Evolutionary conservation across 2,329 filamentous ascomycete genomes (phyloP).

Genomic region (Fusarium keratoplasticum): DNA sequence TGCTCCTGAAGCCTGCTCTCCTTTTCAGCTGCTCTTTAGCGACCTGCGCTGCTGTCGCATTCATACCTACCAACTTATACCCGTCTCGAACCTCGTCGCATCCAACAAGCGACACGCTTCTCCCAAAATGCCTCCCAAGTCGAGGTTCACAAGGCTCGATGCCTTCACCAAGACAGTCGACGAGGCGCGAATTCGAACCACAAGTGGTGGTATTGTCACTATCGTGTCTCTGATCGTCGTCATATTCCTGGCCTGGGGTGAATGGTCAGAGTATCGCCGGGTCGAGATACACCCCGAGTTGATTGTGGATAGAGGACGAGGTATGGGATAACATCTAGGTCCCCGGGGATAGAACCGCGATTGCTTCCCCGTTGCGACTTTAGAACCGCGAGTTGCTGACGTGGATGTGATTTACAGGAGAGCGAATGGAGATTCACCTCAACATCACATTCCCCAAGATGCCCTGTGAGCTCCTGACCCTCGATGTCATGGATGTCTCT

Average conservation of each 20-base stretch:
- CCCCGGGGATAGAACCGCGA: not conserved
- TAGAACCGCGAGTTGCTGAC: conserved; percentile 35
- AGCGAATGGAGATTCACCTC: conserved; percentile 99
- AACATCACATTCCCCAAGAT: conserved; percentile 96
- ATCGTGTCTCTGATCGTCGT: conserved; percentile 91
- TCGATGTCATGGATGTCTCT: conserved; percentile 99
- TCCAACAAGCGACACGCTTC: not conserved
- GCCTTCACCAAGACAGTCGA: conserved; percentile 99
- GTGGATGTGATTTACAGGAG: conserved; percentile 64
- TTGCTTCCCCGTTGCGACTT: not conserved
- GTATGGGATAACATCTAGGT: conserved; percentile 57
- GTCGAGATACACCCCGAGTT: conserved; percentile 91
- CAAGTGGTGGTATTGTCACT: conserved; percentile 94
- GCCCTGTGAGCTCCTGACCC: conserved; percentile 93
- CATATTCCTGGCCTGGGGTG: conserved; percentile 89
- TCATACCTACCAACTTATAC: conserved; percentile 14
- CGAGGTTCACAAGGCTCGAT: conserved; percentile 94
- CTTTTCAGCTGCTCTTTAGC: conserved; percentile 26
- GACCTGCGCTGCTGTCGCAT: conserved; percentile 23
- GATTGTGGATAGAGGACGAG: conserved; percentile 96
- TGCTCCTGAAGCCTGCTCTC: conserved; percentile 18
- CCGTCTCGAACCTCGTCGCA: conserved; percentile 16
- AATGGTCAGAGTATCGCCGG: conserved; percentile 94
- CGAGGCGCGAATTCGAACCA: conserved; percentile 95
- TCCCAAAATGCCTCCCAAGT: conserved; percentile 82